Evolutionary conservation across 345 rosid species (phyloP).

Genomic region (Syzygium aqueum): DNA sequence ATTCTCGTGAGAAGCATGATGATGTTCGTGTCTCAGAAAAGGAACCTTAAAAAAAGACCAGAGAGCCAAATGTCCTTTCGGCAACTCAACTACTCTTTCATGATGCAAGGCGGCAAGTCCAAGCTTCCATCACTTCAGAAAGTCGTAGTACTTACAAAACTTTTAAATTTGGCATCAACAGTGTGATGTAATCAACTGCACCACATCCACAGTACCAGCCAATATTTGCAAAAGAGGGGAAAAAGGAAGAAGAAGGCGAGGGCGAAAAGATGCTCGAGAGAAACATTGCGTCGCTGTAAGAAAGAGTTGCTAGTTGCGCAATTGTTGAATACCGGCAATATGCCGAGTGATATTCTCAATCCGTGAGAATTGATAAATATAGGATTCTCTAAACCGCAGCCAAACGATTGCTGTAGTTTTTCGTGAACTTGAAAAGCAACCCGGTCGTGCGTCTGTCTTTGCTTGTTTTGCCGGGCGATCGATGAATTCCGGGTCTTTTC

Average conservation of each 20-base stretch:
- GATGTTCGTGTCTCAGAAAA: background rate
- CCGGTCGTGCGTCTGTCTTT: background rate
- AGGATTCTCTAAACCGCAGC: background rate
- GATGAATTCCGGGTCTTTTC: background rate
- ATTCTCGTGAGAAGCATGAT: background rate
- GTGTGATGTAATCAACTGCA: background rate
- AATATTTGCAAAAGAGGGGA: background rate
- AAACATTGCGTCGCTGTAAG: background rate
- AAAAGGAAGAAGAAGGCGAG: background rate
- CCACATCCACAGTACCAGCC: background rate
- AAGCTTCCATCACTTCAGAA: background rate
- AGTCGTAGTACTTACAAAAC: background rate
- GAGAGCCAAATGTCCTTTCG: background rate
- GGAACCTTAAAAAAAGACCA: background rate
- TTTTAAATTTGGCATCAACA: background rate
- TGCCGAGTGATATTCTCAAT: background rate
- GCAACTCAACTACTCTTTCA: background rate
- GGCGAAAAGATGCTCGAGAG: background rate
- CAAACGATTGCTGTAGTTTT: fast-evolving
- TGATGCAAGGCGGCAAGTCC: background rate
- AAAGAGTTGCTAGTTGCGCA: background rate
- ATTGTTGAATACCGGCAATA: background rate
- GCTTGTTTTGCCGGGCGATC: background rate
- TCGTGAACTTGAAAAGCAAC: background rate
- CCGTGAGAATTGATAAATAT: background rate